Percentiles rank a stretch among this genome's conserved stretches.
These are phyloP conservation scores for Neofusicoccum laricinum DNA, from an alignment of 2,329 filamentous ascomycete species.

Conservation along the genomic window DNA sequence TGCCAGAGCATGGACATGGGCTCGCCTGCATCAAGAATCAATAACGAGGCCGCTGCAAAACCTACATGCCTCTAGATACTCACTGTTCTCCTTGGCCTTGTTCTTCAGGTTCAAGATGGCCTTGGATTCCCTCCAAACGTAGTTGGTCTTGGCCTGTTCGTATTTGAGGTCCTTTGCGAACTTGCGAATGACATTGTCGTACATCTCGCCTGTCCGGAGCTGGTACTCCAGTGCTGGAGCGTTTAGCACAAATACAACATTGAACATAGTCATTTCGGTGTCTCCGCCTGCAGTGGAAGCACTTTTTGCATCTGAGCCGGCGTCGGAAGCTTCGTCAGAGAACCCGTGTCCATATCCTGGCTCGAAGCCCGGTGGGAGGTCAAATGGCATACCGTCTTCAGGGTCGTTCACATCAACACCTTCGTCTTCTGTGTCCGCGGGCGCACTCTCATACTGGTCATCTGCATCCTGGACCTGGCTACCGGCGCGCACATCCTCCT, in stretches of 20 bases:
- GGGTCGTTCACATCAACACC: conserved; percentile 19
- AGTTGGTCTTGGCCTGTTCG: conserved; percentile 84
- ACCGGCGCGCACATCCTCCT: neutral
- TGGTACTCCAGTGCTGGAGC: conserved; percentile 76
- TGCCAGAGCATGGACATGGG: conserved; percentile 67
- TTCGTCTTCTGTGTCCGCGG: conserved; percentile 20
- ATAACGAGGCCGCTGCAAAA: neutral
- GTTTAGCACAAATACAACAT: conserved; percentile 87
- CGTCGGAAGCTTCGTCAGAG: conserved; percentile 34
- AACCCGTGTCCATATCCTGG: conserved; percentile 39
- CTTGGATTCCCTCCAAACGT: conserved; percentile 89
- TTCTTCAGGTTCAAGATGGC: conserved; percentile 78
- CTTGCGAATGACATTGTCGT: conserved; percentile 85
- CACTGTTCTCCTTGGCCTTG: conserved; percentile 66
- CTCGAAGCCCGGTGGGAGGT: conserved; percentile 36
- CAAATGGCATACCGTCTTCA: conserved; percentile 22
- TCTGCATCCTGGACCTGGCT: neutral
- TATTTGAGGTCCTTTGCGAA: conserved; percentile 90
- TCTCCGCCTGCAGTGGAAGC: conserved; percentile 45
- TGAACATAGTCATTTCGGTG: conserved; percentile 93
- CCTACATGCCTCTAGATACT: neutral
- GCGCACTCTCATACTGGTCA: neutral
- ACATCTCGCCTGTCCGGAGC: conserved; percentile 71
- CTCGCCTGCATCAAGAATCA: conserved; percentile 32
- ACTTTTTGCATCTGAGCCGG: conserved; percentile 36